Evolutionary conservation across 2,329 filamentous ascomycete species (phyloP).

Genomic region (Chaetomium globosum): DNA sequence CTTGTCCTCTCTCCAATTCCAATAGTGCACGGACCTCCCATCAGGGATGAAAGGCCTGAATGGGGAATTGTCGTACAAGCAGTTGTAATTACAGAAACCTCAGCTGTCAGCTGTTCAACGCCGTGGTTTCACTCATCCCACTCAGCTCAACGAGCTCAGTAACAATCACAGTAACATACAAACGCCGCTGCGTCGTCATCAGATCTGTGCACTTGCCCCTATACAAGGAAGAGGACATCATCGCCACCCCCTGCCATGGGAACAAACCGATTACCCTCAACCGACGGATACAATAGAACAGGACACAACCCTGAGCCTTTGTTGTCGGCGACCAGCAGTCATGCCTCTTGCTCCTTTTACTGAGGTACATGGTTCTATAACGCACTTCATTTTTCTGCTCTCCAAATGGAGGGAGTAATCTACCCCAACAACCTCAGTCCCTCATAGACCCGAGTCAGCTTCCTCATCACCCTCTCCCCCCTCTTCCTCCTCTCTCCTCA

Average conservation of each 20-base stretch:
- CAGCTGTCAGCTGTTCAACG: no score
- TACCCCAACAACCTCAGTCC: neutral
- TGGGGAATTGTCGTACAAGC: neutral
- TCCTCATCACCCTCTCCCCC: slow-evolving; percentile 33
- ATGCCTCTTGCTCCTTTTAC: neutral
- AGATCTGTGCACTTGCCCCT: no score
- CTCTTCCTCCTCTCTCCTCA: slow-evolving; percentile 34
- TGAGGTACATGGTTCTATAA: neutral
- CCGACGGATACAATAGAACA: no score
- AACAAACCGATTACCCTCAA: no score
- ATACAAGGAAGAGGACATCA: no score
- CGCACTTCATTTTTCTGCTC: neutral
- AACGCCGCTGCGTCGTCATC: no score
- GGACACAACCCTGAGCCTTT: no score
- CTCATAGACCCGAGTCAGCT: slow-evolving; percentile 28
- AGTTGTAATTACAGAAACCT: neutral
- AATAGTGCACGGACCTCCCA: neutral
- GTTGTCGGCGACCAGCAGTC: no score
- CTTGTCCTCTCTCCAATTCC: neutral
- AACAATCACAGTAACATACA: no score
- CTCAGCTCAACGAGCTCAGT: no score
- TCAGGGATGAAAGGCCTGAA: neutral
- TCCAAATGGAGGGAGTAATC: neutral
- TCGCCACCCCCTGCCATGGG: no score
- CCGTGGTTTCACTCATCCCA: no score